Conservation (phyloP, 2,329 filamentous ascomycete species). For the Metarhizium humberi region DNA sequence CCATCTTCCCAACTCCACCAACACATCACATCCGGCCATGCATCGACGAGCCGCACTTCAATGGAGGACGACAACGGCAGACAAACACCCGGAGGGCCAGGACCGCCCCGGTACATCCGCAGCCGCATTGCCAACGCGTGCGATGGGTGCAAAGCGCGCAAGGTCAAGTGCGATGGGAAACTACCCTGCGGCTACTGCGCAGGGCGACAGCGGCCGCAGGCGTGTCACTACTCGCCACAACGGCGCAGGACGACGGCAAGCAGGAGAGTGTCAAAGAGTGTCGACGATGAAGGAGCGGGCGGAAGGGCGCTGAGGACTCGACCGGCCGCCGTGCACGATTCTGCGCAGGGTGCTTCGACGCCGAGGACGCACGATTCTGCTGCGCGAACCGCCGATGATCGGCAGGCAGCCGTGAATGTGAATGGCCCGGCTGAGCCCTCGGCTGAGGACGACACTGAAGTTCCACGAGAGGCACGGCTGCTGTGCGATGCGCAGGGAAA, state of each 20-base stretch:
- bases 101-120: slow-evolving; percentile 19
- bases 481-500: slow-evolving; percentile 44
- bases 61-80: slow-evolving; percentile 1
- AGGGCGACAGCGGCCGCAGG: slow-evolving; percentile 29
- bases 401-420: slow-evolving; percentile 3
- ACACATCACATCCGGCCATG: background rate
- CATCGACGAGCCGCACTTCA: background rate
- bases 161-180: slow-evolving; percentile 47
- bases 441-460: slow-evolving; percentile 43
- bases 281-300: slow-evolving; percentile 10
- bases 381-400: background rate
- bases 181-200: slow-evolving; percentile 42
- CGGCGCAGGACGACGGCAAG: slow-evolving; percentile 24
- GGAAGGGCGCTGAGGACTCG: background rate
- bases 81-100: background rate
- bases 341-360: background rate
- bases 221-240: slow-evolving; percentile 39
- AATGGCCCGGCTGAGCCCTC: slow-evolving; percentile 7
- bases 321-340: background rate
- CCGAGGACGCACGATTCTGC: background rate
- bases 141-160: slow-evolving; percentile 43
- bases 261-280: slow-evolving; percentile 1
- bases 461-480: slow-evolving; percentile 42
- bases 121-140: slow-evolving; percentile 43
- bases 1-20: background rate